Evolutionary conservation across 176 grass and related monocot genomes (phyloP).

Genomic region (Avena eriantha): DNA sequence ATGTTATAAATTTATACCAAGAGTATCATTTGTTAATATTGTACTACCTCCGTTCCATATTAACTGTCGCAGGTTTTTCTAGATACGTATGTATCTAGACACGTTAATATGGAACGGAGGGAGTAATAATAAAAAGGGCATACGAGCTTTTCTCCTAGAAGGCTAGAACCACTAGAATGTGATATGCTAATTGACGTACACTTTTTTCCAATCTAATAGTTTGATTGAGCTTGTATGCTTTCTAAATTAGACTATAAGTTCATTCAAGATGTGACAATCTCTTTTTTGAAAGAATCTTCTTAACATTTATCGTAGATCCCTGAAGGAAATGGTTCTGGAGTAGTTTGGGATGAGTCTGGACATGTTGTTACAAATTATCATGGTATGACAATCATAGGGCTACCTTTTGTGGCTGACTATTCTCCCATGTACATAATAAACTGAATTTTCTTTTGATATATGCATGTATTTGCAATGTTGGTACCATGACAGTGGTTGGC

Average conservation of each 20-base stretch:
- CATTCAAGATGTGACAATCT: neutral
- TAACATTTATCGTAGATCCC: slow-evolving; percentile 67
- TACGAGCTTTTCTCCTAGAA: slow-evolving; percentile 20
- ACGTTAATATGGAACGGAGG: no score
- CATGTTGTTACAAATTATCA: slow-evolving; percentile 99
- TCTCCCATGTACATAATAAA: neutral
- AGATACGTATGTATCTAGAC: no score
- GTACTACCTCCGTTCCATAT: neutral
- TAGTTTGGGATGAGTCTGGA: slow-evolving; percentile 92
- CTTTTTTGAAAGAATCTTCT: slow-evolving; percentile 46
- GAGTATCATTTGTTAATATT: neutral
- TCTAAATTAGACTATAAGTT: slow-evolving; percentile 33
- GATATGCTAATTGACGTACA: neutral
- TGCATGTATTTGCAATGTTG: slow-evolving; percentile 20
- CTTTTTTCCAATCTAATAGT: neutral
- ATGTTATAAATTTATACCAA: slow-evolving; percentile 25
- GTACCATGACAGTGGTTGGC: slow-evolving; percentile 70
- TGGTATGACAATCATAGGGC: slow-evolving; percentile 57
- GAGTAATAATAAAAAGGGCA: neutral
- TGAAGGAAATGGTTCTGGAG: slow-evolving; percentile 98
- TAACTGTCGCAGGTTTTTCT: no score
- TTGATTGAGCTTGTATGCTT: neutral
- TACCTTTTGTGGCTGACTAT: neutral
- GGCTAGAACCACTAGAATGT: neutral
- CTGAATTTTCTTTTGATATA: slow-evolving; percentile 24